These are phyloP conservation scores for Zymoseptoria pseudotritici DNA, from an alignment of 2,329 filamentous ascomycete species.

Conservation along the genomic window DNA sequence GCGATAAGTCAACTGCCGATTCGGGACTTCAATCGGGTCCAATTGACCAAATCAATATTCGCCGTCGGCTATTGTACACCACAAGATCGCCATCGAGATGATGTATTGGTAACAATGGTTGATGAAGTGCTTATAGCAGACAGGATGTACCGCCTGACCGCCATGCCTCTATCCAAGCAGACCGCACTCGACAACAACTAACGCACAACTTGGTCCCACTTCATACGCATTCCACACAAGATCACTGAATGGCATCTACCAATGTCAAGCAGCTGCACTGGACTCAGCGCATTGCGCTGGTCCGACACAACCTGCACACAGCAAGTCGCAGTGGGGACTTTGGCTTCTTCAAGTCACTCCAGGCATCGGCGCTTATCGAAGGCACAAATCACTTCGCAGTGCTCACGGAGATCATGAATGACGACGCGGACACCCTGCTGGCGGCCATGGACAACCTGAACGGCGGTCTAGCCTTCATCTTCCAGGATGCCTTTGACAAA, in stretches of 20 bases:
- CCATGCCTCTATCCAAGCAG: not conserved
- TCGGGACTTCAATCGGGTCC: not conserved
- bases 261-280: conserved; percentile 35
- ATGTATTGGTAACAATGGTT: not conserved
- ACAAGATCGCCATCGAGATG: not conserved
- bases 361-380: conserved; percentile 37
- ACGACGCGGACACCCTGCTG: conserved; percentile 37
- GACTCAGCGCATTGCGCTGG: conserved; percentile 39
- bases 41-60: conserved; percentile 3
- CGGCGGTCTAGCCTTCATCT: conserved; percentile 38
- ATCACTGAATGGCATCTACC: conserved; percentile 16
- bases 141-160: not conserved
- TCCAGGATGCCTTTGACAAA: conserved; percentile 41
- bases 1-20: not conserved
- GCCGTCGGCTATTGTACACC: not conserved
- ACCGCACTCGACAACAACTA: not conserved
- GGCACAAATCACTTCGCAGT: conserved; percentile 41
- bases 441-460: conserved; percentile 42
- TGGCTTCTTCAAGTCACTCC: conserved; percentile 41
- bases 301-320: conserved; percentile 39
- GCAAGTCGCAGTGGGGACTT: conserved; percentile 39
- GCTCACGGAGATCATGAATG: conserved; percentile 33
- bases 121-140: not conserved
- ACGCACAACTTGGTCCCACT: not conserved
- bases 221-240: not conserved